Evolutionary conservation across 306 rosid species (phyloP), one percentile per base, ranked within the genome.

Genomic region (Acacia crassicarpa): DNA sequence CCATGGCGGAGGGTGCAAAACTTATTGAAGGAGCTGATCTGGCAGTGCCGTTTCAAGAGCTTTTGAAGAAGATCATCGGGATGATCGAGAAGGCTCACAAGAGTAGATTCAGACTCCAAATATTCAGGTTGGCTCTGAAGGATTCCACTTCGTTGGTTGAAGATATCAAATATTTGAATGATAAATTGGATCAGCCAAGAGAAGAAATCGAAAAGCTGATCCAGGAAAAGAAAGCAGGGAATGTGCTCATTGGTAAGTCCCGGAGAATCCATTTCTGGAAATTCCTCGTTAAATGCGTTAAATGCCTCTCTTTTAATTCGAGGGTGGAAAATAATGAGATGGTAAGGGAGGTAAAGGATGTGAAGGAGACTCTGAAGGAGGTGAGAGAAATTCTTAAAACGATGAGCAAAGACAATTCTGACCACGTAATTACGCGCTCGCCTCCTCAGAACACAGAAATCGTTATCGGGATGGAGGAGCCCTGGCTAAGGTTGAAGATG

Each of bases 381-480:
- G 38, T 86, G 20, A 80, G 7, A 17, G 38, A 32, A 4, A 4
- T 82, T 43, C 75, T 79, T 23, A 70, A 80, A 40, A 13, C 17
- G 51, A 69, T 83, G 3, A 72, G 19, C 3, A 32, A 48, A 4
- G 78, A 70, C 62, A 23, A 56, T 53, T 14, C 43, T 32, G 73
- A 19, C 30, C 49, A 76, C 53, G 76, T 43, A 22, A 32, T 76
- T 0, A 82, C 8, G 54, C 63, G 25, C 61, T 19, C 73, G 77
- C 67, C 87, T 65, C 87, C 89, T 58, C 58, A 33, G 6, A 80
- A 49, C 22, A 85, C 84, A 4, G 23, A 44, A 8, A 54, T 84
- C 45, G 72, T 67, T 0, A 85, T 88, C 23, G 91, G 93, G 10
- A 67, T 91, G 81, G 87, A 87, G 30, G 45, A 6, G 13, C 77